A percentile compares a stretch with the other conserved stretches of the same genome.
Evolutionary conservation across 352 stramenopile genomes (phyloP).

Genomic region (Peronospora farinosa): DNA sequence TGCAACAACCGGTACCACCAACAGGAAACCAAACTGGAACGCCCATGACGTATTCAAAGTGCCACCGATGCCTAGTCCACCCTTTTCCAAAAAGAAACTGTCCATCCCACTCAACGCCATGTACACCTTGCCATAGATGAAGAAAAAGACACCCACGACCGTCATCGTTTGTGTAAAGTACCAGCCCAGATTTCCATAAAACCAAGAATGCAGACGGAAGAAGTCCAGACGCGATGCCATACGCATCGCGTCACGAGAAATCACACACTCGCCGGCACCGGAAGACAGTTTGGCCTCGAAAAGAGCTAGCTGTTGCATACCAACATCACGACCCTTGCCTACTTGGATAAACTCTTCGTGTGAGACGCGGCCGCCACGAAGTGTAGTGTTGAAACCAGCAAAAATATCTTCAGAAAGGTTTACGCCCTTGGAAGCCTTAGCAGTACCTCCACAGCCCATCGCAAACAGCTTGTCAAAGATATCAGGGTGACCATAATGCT

Average conservation of each 20-base stretch:
- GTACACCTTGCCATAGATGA: constrained; percentile 97
- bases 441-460: constrained; percentile 73
- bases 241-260: constrained; percentile 94
- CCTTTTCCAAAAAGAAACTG: constrained; percentile 86
- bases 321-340: constrained; percentile 97
- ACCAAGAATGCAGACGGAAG: constrained; percentile 95
- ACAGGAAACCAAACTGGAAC: constrained; percentile 93
- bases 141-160: constrained; percentile 95
- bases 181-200: constrained; percentile 98
- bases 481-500: constrained; percentile 86
- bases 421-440: constrained; percentile 79
- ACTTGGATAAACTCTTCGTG: constrained; percentile 86
- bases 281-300: constrained; percentile 98
- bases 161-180: constrained; percentile 98
- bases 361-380: constrained; percentile 68
- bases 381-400: constrained; percentile 76
- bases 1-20: constrained; percentile 95
- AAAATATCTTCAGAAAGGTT: constrained; percentile 90
- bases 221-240: constrained; percentile 96
- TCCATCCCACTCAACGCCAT: constrained; percentile 94
- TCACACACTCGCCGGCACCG: constrained; percentile 95
- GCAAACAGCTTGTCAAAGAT: constrained; percentile 86
- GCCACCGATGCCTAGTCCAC: constrained; percentile 91
- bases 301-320: constrained; percentile 97
- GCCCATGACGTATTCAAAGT: constrained; percentile 94